Base-by-base conservation (phyloP, 176 grass and related monocot genomes). In the Alopecurus myosuroides region DNA sequence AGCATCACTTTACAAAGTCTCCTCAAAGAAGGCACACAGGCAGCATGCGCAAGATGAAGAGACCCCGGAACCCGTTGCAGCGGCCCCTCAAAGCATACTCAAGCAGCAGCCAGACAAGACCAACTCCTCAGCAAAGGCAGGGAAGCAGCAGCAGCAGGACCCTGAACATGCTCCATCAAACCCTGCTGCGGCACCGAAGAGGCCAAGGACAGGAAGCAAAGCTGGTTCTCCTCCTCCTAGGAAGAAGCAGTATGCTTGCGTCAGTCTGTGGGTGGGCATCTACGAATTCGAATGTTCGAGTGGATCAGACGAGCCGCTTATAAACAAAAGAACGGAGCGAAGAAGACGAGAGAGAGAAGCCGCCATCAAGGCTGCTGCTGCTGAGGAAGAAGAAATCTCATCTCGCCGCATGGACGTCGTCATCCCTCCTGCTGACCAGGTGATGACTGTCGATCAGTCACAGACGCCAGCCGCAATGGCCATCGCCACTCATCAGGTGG, bases 241-340 rank as follows among this genome's bases (percentile, higher is more conserved):
- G 73, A 60, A 75, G 52, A 87, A 75, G 25, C 88, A 88, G 71
- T 85, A 71, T 19, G 81, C 51, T 20, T 91, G 93, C 51, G 55
- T 78, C 18, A 90, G 87, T 39, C 26, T 42, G 41, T 93, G 86
- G 89, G 30, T 84, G 78, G 74, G 91, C 45, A 86, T 76, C 81
- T 97, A 94, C 17, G 94, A 84, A 45, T 86, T 88, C 30, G 94
- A 88, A 76, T 80, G 75, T 68, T 91, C 86, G 44, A 90, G 88
- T 62, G 94, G 88, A 82, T 90, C 90, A 11, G 63, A 65, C 0
- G 81, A 88, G 46, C 81, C 91, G 6, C 84, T 97, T 67, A 70
- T 86, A 69, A 93, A 97, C 78, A 97, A 89, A 80, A 97, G 87
- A 88, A 91, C 84, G 0, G 89, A 81, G 67, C 90, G 67, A 55